Evolutionary conservation across 176 grass and related monocot species (phyloP), one percentile per base, ranked within the genome.

Genomic region (Carex littledalei): DNA sequence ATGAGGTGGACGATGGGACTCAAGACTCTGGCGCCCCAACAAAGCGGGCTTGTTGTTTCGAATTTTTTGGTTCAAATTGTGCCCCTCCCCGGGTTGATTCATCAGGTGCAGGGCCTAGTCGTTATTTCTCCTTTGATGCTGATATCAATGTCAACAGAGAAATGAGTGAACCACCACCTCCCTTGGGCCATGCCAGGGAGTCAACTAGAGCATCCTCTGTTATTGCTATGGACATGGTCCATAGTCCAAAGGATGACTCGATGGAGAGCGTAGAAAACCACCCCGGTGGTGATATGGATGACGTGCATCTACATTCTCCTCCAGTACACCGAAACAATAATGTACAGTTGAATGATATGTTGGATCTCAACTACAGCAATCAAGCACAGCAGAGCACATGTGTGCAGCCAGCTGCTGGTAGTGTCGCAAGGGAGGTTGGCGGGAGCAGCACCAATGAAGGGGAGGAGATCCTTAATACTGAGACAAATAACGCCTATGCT

Each of bases 261-360:
- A 98, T 98, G 96, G 96, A 98, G 81, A 98, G 96, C 60, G 96
- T 98, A 67, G 96, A 95, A 84, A 95, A 98, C 85, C 86, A 98
- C 88, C 96, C 93, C 7, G 93, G 88, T 65, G 79, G 59, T 85
- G 86, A 81, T 81, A 85, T 84, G 49, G 92, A 89, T 88, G 93
- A 91, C 84, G 80, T 92, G 67, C 80, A 92, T 82, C 91, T 88
- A 90, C 94, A 90, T 86, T 97, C 94, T 86, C 92, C 94, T 9
- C 92, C 89, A 70, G 80, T 87, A 29, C 71, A 89, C 43, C 85
- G 92, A 82, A 97, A 91, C 73, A 77, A 92, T 81, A 78, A 32
- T 13, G 24, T 78, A 57, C 52, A 55, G 22, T 57, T 57, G 74
- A 92, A 91, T 90, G 96, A 95, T 77, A 83, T 80, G 54, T 92